Percentiles rank a stretch among this genome's conserved stretches.
phyloP scores from a whole-genome alignment of 495 filamentous ascomycete genomes.

The Antarctomyces pellizariae region DNA sequence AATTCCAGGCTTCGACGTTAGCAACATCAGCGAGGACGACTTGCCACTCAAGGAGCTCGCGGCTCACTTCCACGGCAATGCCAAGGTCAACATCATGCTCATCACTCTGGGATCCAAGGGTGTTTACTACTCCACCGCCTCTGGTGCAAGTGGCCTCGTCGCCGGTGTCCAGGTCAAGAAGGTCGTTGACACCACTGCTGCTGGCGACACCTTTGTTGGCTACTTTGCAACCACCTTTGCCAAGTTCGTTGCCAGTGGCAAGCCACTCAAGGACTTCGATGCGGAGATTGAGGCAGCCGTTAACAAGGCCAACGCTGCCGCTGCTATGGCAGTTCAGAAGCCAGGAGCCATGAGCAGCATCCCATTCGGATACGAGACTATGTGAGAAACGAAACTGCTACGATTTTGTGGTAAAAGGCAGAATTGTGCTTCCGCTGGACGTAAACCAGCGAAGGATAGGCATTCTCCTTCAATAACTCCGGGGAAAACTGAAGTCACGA shows the following conservation, averaged over 20 bases:
- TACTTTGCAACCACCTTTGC: neutral
- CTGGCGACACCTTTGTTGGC: slow-evolving; percentile 88
- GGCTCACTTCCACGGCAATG: slow-evolving; percentile 1
- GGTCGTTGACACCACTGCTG: slow-evolving; percentile 84
- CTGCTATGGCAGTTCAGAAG: slow-evolving; percentile 1
- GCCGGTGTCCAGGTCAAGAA: slow-evolving; percentile 31
- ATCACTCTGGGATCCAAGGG: slow-evolving; percentile 69
- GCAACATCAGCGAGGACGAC: too few relatives aligned
- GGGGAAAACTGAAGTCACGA: too few relatives aligned
- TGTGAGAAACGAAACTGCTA: too few relatives aligned
- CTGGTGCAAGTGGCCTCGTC: slow-evolving; percentile 21
- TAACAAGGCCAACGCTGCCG: neutral
- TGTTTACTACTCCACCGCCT: slow-evolving; percentile 35
- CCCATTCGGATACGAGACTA: slow-evolving; percentile 1
- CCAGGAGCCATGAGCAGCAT: neutral
- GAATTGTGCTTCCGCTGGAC: too few relatives aligned
- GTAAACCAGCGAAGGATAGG: too few relatives aligned
- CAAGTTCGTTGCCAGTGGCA: neutral
- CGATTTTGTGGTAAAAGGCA: too few relatives aligned
- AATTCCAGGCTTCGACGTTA: too few relatives aligned
- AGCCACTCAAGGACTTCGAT: neutral
- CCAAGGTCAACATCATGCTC: slow-evolving; percentile 40
- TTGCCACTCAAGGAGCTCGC: slow-evolving; percentile 14
- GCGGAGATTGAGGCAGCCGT: neutral
- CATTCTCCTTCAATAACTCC: too few relatives aligned